phyloP scores from a whole-genome alignment of 345 rosid genomes.

The Limnanthes douglasii region DNA sequence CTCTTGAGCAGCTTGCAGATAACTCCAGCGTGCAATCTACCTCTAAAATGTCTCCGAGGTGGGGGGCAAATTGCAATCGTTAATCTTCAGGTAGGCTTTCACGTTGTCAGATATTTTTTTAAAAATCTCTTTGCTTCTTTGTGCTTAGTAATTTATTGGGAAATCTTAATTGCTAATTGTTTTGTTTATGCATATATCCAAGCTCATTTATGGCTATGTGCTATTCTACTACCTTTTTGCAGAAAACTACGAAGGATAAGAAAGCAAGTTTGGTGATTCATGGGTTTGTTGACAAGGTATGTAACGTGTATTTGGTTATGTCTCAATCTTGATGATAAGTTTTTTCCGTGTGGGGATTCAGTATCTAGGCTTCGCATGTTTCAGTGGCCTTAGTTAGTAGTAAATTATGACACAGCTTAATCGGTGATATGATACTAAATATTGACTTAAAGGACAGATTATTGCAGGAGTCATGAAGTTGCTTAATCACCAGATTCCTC shows the following conservation, averaged over 20 bases:
- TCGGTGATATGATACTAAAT: too few relatives aligned
- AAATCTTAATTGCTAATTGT: too few relatives aligned
- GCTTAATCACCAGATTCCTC: slow-evolving; percentile 57
- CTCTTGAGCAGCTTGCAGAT: slow-evolving; percentile 80
- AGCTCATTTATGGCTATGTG: too few relatives aligned
- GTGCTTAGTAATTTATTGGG: too few relatives aligned
- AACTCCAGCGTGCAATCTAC: slow-evolving; percentile 98
- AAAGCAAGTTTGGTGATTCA: slow-evolving; percentile 86
- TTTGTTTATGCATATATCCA: too few relatives aligned
- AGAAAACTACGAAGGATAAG: slow-evolving; percentile 99
- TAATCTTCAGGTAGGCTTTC: slow-evolving; percentile 68
- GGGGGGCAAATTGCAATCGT: slow-evolving; percentile 92
- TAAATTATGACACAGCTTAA: too few relatives aligned
- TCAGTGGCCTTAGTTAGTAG: too few relatives aligned
- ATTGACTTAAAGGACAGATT: slow-evolving; percentile 42
- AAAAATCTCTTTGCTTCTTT: too few relatives aligned
- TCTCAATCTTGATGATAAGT: neutral
- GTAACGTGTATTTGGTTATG: neutral
- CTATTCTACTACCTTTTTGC: slow-evolving; percentile 10
- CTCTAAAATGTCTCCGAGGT: slow-evolving; percentile 74
- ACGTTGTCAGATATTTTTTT: too few relatives aligned
- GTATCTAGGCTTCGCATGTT: too few relatives aligned
- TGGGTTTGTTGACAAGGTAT: slow-evolving; percentile 87
- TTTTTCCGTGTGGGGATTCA: neutral
- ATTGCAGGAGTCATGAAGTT: slow-evolving; percentile 68